A percentile compares a stretch with the other conserved stretches of the same genome.
Evolutionary conservation across 306 rosid genomes (phyloP).

Genomic region (Luffa aegyptiaca): DNA sequence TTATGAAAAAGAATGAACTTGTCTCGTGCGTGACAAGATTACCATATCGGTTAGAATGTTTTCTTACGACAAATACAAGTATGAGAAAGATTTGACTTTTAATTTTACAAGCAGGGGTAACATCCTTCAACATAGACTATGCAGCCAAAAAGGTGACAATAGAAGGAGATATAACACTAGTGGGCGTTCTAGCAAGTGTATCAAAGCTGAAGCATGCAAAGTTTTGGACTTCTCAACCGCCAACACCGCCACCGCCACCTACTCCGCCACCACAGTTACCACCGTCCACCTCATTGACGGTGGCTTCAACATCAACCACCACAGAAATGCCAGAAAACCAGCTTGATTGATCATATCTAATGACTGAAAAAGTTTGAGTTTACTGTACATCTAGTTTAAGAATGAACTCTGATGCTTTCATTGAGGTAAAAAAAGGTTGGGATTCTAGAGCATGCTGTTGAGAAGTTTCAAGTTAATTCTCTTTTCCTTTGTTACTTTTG

Average conservation of each 20-base stretch:
- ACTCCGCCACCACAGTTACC: not conserved
- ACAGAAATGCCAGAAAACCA: not conserved
- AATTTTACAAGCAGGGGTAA: conserved; percentile 9
- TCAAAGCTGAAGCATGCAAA: conserved; percentile 14
- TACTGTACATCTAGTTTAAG: not conserved
- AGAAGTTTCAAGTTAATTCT: not conserved
- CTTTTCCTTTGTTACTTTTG: not conserved
- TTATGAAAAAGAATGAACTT: not conserved
- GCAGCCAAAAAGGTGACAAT: conserved; percentile 15
- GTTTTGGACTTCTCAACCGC: conserved; percentile 8
- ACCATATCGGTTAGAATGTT: not conserved
- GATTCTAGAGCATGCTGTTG: conserved; percentile 2
- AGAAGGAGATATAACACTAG: conserved; percentile 11
- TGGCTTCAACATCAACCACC: not conserved
- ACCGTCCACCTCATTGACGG: not conserved
- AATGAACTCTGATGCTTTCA: not conserved
- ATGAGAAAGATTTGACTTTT: not conserved
- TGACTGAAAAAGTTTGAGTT: not conserved
- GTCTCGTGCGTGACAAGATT: not conserved
- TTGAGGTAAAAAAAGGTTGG: not conserved
- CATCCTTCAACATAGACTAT: conserved; percentile 14
- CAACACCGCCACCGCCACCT: not conserved
- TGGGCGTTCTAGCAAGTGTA: conserved; percentile 12
- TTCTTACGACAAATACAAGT: not conserved
- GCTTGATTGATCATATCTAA: conserved; percentile 1